Percentiles rank a stretch among this genome's conserved stretches.
Evolutionary conservation across 2,329 filamentous ascomycete species (phyloP).

Genomic region (Pseudopyricularia cyperi): DNA sequence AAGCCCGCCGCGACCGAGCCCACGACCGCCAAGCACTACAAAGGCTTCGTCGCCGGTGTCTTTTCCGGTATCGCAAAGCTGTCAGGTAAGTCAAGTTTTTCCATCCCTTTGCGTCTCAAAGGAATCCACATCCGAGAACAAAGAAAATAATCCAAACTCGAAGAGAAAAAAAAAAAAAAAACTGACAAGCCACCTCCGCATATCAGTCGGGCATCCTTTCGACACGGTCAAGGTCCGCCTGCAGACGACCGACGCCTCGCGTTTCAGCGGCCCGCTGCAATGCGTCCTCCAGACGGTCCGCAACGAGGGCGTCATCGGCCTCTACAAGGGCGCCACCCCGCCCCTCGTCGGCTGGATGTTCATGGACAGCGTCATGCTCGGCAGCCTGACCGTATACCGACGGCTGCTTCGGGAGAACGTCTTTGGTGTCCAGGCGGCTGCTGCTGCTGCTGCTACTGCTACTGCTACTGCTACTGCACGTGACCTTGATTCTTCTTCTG

Average conservation of each 20-base stretch:
- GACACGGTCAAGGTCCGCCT: conserved; percentile 95
- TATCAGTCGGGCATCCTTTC: conserved; percentile 58
- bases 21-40: conserved; percentile 50
- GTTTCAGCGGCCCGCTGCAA: conserved; percentile 76
- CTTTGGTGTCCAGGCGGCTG: conserved; percentile 35
- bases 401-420: conserved; percentile 69
- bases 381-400: conserved; percentile 81
- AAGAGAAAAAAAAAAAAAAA: background rate
- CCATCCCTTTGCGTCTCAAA: background rate
- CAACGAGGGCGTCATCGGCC: conserved; percentile 69
- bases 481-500: too few species aligned
- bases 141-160: background rate
- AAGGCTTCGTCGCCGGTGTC: conserved; percentile 93
- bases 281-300: conserved; percentile 74
- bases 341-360: conserved; percentile 97
- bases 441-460: too few species aligned
- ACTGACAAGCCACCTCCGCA: background rate
- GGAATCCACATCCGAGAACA: background rate
- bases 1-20: conserved; percentile 8
- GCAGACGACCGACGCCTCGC: conserved; percentile 65
- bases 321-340: conserved; percentile 92
- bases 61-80: conserved; percentile 91
- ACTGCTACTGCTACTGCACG: too few species aligned
- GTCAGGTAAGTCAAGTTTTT: conserved; percentile 45
- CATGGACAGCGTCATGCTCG: conserved; percentile 88